Percentiles rank a stretch among this genome's conserved stretches.
Conservation (phyloP, 768 basidiomycete genomes). For the Leccinum truebloodii region DNA sequence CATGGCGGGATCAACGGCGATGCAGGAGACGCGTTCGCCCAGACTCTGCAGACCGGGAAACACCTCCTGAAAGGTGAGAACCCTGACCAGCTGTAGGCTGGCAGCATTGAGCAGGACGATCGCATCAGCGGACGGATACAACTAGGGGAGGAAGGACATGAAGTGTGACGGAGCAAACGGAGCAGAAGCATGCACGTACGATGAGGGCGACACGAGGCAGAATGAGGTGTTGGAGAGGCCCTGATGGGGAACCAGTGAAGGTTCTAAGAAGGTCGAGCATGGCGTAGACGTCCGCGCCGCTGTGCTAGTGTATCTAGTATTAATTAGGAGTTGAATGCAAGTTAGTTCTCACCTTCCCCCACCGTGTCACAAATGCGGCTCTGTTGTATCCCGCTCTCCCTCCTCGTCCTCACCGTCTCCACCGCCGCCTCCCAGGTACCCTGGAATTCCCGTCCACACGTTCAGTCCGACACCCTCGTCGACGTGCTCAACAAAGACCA, state of each 20-base stretch:
- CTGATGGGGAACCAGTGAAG: constrained; percentile 53
- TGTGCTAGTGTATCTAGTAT: neutral
- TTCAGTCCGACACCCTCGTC: constrained; percentile 61
- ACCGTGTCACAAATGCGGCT: constrained; percentile 31
- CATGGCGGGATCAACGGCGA: constrained; percentile 76
- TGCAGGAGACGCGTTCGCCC: constrained; percentile 51
- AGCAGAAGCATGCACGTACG: constrained; percentile 42
- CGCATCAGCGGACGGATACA: constrained; percentile 72
- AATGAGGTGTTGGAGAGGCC: constrained; percentile 55
- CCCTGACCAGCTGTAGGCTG: constrained; percentile 60
- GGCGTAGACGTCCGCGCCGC: neutral
- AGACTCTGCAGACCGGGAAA: constrained; percentile 60
- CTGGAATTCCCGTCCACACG: constrained; percentile 22
- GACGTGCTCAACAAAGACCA: constrained; percentile 74
- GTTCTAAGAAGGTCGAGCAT: constrained; percentile 52
- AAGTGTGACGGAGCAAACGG: neutral
- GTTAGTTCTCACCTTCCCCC: neutral
- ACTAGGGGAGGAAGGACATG: constrained; percentile 38
- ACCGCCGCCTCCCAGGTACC: constrained; percentile 25
- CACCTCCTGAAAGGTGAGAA: constrained; percentile 79
- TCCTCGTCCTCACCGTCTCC: constrained; percentile 28
- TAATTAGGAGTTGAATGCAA: neutral
- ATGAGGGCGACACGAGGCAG: constrained; percentile 58
- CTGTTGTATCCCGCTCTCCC: constrained; percentile 36
- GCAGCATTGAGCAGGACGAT: constrained; percentile 73